Base-by-base conservation (phyloP, 2,329 filamentous ascomycete species). In the Ophiostoma pallidulum region DNA sequence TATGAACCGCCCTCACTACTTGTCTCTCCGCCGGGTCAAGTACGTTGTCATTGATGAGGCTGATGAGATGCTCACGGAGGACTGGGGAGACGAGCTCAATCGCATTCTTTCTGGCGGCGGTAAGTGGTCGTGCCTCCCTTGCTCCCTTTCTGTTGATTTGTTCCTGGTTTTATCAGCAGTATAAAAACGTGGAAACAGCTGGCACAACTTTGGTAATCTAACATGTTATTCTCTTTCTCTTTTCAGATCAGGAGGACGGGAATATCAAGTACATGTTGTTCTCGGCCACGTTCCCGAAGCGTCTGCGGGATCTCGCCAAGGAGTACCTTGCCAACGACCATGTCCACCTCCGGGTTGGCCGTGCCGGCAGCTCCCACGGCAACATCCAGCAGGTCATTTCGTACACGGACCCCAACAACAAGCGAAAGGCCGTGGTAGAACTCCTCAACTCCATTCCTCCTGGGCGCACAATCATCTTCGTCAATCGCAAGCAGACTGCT, bases 31-130 rank as follows among this genome's bases (percentile, higher is more conserved):
- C 19, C 86, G 91, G 35, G 74, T 96, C 51, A 83, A 82, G 66
- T 92, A 82, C 66, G 78, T 78, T 54, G 78, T 97, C 54, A 82
- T 98, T 53, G 92, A 97, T 51, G 92, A 98, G 62, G 92, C 92
- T 0, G 92, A 98, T 60, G 91, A 98, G 68, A 82, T 98, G 73
- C 75, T 98, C 0, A 73, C 83, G 0, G 61, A 71, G 1, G 86
- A 90, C 58, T 97, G 92, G 87, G 75, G 83, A 33, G 73, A 80
- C 0, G 80, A 90, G 4, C 74, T 97, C 51, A 73, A 74, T 37
- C 80, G 78, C 58, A 84, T 97, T 50, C 80, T 97, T 64, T 72
- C 73, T 42, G 89, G 88, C 52, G 85, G 85, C 59, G 87, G 89
- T 90, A 75, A 68, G 78, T 68, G 10, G 14, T 10, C n/a, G n/a